Evolutionary conservation across 2,329 filamentous ascomycete genomes (phyloP).

Genomic region (Fusarium fracticaudum): DNA sequence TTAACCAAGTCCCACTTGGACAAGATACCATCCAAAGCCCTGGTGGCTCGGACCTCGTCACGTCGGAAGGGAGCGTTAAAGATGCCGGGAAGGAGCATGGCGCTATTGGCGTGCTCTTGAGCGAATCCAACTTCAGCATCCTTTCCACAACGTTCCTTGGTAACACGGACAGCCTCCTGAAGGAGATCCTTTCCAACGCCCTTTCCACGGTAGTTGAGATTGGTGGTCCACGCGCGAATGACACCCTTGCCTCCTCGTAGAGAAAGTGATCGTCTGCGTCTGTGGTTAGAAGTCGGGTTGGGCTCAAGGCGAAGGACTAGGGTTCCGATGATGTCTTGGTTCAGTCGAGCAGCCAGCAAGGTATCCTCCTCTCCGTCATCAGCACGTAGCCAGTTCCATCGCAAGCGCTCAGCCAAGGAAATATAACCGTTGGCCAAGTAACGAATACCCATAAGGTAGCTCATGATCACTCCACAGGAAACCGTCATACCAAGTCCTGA

Average conservation of each 20-base stretch:
- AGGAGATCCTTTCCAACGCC: slow-evolving; percentile 79
- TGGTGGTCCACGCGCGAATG: slow-evolving; percentile 85
- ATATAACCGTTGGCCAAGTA: slow-evolving; percentile 71
- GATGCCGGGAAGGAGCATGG: slow-evolving; percentile 67
- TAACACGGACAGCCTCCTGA: slow-evolving; percentile 74
- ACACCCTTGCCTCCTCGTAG: slow-evolving; percentile 71
- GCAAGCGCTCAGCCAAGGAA: slow-evolving; percentile 67
- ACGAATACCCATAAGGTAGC: slow-evolving; percentile 69
- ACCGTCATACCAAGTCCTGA: slow-evolving; percentile 66
- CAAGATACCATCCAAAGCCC: slow-evolving; percentile 61
- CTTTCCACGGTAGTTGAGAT: slow-evolving; percentile 71
- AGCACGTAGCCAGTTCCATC: slow-evolving; percentile 67
- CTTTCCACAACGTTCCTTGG: slow-evolving; percentile 74
- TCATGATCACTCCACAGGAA: slow-evolving; percentile 69
- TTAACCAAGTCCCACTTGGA: slow-evolving; percentile 57
- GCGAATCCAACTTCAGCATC: slow-evolving; percentile 77
- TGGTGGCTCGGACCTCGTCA: slow-evolving; percentile 66
- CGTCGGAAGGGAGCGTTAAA: slow-evolving; percentile 71
- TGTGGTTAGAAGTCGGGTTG: slow-evolving; percentile 43
- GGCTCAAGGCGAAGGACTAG: slow-evolving; percentile 74
- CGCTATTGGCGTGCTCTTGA: slow-evolving; percentile 79
- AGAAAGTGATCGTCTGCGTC: slow-evolving; percentile 49
- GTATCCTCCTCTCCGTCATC: slow-evolving; percentile 60
- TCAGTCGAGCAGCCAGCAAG: slow-evolving; percentile 73
- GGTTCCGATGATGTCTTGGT: slow-evolving; percentile 75